Percentiles rank a stretch among this genome's conserved stretches.
phyloP scores from a whole-genome alignment of 192 early-diverging fungal species.

The Coemansia sp. region DNA sequence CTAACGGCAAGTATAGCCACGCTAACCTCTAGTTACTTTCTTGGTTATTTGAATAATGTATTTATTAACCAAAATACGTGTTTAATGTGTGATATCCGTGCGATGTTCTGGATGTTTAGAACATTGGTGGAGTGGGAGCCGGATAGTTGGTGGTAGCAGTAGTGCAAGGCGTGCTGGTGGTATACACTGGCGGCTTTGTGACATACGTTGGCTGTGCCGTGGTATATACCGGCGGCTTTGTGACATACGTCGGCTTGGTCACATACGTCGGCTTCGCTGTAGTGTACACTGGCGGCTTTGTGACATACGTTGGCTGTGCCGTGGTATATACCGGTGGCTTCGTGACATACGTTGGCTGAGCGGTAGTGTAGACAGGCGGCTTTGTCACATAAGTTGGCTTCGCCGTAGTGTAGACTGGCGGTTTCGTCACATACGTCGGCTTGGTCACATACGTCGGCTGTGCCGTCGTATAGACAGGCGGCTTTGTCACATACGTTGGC shows the following conservation, averaged over 20 bases:
- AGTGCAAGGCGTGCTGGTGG: no score
- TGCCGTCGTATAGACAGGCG: background rate
- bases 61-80: no score
- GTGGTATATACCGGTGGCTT: background rate
- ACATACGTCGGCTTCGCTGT: background rate
- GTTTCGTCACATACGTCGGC: background rate
- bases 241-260: background rate
- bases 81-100: no score
- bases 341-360: background rate
- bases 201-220: background rate
- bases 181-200: no score
- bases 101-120: no score
- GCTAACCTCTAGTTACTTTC: constrained; percentile 14
- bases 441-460: background rate
- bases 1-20: constrained; percentile 23
- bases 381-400: background rate
- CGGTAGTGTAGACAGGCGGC: background rate
- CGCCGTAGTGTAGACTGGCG: background rate
- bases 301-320: background rate
- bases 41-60: no score
- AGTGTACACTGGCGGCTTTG: background rate
- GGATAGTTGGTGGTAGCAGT: no score
- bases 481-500: no score
- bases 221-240: background rate
- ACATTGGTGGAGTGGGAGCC: no score